A percentile compares a stretch with the other conserved stretches of the same genome.
phyloP scores from a whole-genome alignment of 345 rosid genomes.

The Populus deltoides region DNA sequence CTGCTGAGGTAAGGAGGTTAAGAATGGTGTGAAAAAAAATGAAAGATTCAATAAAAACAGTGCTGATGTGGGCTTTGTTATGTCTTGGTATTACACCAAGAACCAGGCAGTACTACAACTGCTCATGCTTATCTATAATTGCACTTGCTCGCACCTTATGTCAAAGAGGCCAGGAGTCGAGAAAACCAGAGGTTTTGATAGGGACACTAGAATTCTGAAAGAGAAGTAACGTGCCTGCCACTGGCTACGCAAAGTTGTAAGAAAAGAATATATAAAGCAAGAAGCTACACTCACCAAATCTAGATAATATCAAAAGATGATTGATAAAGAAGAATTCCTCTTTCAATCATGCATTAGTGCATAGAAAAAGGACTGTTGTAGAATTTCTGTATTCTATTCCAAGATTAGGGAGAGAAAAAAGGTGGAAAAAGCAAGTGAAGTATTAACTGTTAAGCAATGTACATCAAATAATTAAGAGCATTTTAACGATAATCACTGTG shows the following conservation, averaged over 20 bases:
- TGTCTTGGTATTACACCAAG: conserved; percentile 22
- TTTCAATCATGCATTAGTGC: conserved; percentile 41
- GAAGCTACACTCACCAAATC: conserved; percentile 35
- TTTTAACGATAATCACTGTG: conserved; percentile 4
- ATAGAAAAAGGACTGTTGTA: conserved; percentile 21
- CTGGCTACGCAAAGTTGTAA: conserved; percentile 38
- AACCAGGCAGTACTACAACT: conserved; percentile 10
- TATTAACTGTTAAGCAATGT: conserved; percentile 36
- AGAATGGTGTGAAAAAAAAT: not conserved
- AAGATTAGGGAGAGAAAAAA: not conserved
- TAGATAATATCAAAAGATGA: conserved; percentile 37
- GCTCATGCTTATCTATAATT: conserved; percentile 25
- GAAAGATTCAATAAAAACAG: conserved; percentile 17
- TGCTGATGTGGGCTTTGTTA: conserved; percentile 23
- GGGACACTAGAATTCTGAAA: conserved; percentile 5
- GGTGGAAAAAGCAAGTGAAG: conserved; percentile 11
- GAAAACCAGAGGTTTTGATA: conserved; percentile 20
- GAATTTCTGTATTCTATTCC: conserved; percentile 6
- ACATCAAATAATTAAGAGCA: conserved; percentile 8
- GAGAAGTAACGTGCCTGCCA: conserved; percentile 49
- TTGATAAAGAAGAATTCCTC: conserved; percentile 32
- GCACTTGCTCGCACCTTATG: conserved; percentile 33
- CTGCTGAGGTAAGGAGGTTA: conserved; percentile 10
- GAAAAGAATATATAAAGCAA: conserved; percentile 40
- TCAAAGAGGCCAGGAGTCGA: conserved; percentile 33